Conservation (phyloP, 805 yeast species). For the Lachancea mirantina region DNA sequence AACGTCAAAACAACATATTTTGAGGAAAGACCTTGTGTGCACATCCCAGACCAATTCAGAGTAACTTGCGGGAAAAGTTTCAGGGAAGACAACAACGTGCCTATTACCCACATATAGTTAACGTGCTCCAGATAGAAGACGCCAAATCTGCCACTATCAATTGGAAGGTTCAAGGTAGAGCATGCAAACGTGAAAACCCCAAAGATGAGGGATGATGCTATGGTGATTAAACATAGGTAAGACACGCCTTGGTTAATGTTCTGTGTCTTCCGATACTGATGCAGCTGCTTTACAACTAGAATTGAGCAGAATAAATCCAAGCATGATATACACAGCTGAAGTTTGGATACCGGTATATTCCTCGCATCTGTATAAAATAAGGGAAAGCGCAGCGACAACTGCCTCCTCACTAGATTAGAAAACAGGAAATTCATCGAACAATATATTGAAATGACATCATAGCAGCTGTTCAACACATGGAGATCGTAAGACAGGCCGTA, state of each 20-base stretch:
- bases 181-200: conserved; percentile 19
- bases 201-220: conserved; percentile 8
- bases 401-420: conserved; percentile 19
- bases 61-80: conserved; percentile 37
- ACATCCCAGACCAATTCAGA: conserved; percentile 34
- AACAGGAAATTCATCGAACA: conserved; percentile 21
- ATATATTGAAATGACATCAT: conserved; percentile 15
- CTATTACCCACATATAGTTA: conserved; percentile 36
- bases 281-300: conserved; percentile 26
- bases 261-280: conserved; percentile 25
- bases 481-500: conserved; percentile 36
- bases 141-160: conserved; percentile 27
- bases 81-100: conserved; percentile 20
- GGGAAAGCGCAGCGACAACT: conserved; percentile 32
- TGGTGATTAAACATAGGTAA: conserved; percentile 6
- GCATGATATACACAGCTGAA: conserved; percentile 17
- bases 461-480: conserved; percentile 15
- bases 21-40: conserved; percentile 27
- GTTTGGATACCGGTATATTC: conserved; percentile 20
- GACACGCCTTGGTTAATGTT: conserved; percentile 36
- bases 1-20: conserved; percentile 16
- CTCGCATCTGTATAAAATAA: conserved; percentile 18
- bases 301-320: conserved; percentile 10
- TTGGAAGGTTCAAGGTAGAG: conserved; percentile 15
- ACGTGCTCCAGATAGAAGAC: conserved; percentile 36